These are phyloP conservation scores for Botryobasidium botryosum DNA, from an alignment of 768 basidiomycete genomes.

Conservation along the genomic window DNA sequence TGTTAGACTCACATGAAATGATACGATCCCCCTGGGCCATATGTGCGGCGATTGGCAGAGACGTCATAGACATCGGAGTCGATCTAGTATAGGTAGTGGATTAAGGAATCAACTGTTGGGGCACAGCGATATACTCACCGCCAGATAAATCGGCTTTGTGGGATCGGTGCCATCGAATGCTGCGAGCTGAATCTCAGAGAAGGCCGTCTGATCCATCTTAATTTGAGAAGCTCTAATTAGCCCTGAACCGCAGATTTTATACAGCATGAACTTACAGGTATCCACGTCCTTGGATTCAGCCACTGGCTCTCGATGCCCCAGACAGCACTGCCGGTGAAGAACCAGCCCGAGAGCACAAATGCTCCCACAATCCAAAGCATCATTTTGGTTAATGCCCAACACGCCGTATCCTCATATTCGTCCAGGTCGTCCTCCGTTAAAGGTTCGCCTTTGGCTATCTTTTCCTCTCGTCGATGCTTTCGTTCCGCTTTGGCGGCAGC, in stretches of 20 bases:
- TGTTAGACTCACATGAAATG: too few species aligned
- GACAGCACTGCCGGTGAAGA: constrained; percentile 69
- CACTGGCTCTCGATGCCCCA: constrained; percentile 70
- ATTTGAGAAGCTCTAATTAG: constrained; percentile 9
- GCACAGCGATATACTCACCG: constrained; percentile 31
- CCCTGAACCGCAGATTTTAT: constrained; percentile 14
- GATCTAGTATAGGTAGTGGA: constrained; percentile 33
- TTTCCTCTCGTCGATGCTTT: constrained; percentile 53
- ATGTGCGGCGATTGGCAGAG: constrained; percentile 49
- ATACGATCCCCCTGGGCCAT: constrained; percentile 67
- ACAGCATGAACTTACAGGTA: constrained; percentile 30
- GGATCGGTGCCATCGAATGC: constrained; percentile 53
- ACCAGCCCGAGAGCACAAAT: constrained; percentile 50
- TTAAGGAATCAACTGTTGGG: constrained; percentile 9
- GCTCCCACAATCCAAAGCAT: constrained; percentile 38
- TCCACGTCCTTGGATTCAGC: constrained; percentile 39
- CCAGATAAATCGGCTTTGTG: constrained; percentile 62
- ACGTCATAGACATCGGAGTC: constrained; percentile 92
- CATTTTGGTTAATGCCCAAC: constrained; percentile 35
- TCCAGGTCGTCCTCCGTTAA: constrained; percentile 54
- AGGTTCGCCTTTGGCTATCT: constrained; percentile 53
- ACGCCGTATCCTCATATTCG: constrained; percentile 37
- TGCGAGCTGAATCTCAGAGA: constrained; percentile 54
- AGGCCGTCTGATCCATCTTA: constrained; percentile 35
- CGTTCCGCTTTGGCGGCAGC: constrained; percentile 50